Evolutionary conservation across 306 rosid species (phyloP).

Genomic region (Biancaea sappan): DNA sequence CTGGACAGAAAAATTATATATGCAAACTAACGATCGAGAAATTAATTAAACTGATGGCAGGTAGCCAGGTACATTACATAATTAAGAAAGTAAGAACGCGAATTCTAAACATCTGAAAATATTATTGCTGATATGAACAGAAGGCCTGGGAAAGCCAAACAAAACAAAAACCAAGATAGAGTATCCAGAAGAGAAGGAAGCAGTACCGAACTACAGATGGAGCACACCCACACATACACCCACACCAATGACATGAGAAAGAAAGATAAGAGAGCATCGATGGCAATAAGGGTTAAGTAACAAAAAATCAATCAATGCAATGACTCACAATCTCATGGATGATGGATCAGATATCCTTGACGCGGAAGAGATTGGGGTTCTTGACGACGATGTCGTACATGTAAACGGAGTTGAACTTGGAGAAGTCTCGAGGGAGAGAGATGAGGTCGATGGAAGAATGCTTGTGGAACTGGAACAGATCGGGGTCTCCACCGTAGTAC

Average conservation of each 20-base stretch:
- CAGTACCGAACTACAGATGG: too few relatives aligned
- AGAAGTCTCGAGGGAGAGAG: conserved; percentile 67
- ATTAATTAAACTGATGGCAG: too few relatives aligned
- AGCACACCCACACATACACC: too few relatives aligned
- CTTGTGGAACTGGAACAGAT: conserved; percentile 71
- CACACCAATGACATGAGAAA: background rate
- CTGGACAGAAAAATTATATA: too few relatives aligned
- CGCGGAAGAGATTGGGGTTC: conserved; percentile 71
- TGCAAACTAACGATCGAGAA: too few relatives aligned
- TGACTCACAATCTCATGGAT: too few relatives aligned
- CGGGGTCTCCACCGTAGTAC: conserved; percentile 62
- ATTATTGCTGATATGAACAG: background rate
- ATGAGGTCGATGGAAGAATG: conserved; percentile 67
- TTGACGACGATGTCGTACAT: conserved; percentile 82
- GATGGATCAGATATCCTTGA: conserved; percentile 46
- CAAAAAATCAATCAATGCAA: too few relatives aligned
- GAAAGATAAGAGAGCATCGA: background rate
- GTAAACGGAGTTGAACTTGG: conserved; percentile 63
- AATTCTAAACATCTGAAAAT: too few relatives aligned
- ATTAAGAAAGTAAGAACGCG: background rate
- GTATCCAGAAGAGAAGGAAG: too few relatives aligned
- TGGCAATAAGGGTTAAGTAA: too few relatives aligned
- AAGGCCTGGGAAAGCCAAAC: background rate
- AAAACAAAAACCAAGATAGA: background rate
- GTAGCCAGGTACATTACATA: too few relatives aligned